phyloP scores from a whole-genome alignment of 495 filamentous ascomycete genomes.

The Penicillium flavigenum region DNA sequence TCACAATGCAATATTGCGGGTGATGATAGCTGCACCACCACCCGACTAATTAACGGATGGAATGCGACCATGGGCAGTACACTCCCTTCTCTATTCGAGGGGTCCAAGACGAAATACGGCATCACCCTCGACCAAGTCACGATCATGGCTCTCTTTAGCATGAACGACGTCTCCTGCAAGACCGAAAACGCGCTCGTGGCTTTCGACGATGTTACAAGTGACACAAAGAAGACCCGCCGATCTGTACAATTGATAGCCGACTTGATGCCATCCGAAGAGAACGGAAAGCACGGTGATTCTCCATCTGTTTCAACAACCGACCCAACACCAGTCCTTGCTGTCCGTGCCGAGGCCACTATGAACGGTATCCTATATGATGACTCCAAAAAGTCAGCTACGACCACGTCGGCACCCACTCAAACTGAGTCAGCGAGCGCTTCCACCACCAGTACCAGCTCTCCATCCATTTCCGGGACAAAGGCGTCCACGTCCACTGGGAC shows the following conservation, averaged over 20 bases:
- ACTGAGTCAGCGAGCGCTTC: slow-evolving; percentile 13
- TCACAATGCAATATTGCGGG: slow-evolving; percentile 60
- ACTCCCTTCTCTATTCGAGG: slow-evolving; percentile 68
- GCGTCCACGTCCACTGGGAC: slow-evolving; percentile 15
- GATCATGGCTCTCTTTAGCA: slow-evolving; percentile 74
- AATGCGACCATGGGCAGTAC: slow-evolving; percentile 79
- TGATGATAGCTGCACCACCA: slow-evolving; percentile 70
- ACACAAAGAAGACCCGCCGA: slow-evolving; percentile 33
- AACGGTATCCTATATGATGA: slow-evolving; percentile 48
- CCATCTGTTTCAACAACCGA: slow-evolving; percentile 6
- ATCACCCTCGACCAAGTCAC: slow-evolving; percentile 65
- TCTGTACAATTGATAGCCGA: slow-evolving; percentile 16
- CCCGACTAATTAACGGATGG: slow-evolving; percentile 52
- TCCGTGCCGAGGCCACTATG: slow-evolving; percentile 38
- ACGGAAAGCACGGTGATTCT: neutral
- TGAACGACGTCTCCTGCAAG: slow-evolving; percentile 69
- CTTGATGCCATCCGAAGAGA: slow-evolving; percentile 3
- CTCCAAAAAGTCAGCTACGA: slow-evolving; percentile 3
- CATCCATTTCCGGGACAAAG: slow-evolving; percentile 5
- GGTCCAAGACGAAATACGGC: slow-evolving; percentile 66
- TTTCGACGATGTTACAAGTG: slow-evolving; percentile 56
- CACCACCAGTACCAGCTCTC: slow-evolving; percentile 9
- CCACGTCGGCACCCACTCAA: slow-evolving; percentile 2
- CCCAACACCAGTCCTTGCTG: slow-evolving; percentile 28
- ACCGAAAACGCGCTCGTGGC: slow-evolving; percentile 83